Percentiles rank a stretch among this genome's conserved stretches.
Evolutionary conservation across 768 basidiomycete genomes (phyloP).

Genomic region (Antrodiella citrinella): DNA sequence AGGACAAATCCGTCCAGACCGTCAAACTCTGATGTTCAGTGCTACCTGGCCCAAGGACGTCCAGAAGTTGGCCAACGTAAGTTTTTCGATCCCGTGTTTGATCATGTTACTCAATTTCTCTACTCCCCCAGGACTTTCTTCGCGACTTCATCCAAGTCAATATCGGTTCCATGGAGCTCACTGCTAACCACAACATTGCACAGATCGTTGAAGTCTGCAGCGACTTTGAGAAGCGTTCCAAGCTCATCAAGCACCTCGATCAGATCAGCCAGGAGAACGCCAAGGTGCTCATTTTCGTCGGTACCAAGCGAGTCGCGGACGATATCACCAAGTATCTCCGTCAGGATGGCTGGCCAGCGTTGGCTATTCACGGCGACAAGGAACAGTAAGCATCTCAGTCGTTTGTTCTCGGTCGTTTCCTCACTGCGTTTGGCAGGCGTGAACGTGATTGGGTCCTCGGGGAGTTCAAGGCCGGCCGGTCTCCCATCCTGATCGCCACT

Average conservation of each 20-base stretch:
- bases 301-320: constrained; percentile 95
- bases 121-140: constrained; percentile 75
- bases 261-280: constrained; percentile 95
- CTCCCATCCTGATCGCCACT: constrained; percentile 96
- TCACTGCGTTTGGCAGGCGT: constrained; percentile 40
- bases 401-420: background rate
- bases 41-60: constrained; percentile 99
- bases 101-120: constrained; percentile 2
- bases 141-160: constrained; percentile 97
- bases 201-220: constrained; percentile 96
- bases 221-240: constrained; percentile 94
- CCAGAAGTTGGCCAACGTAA: constrained; percentile 87
- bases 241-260: constrained; percentile 94
- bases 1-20: constrained; percentile 92
- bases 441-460: constrained; percentile 99
- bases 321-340: constrained; percentile 97
- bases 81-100: constrained; percentile 8
- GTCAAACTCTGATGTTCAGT: constrained; percentile 98
- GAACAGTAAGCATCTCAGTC: constrained; percentile 66
- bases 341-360: constrained; percentile 98
- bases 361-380: constrained; percentile 99
- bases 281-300: constrained; percentile 98
- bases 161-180: constrained; percentile 97
- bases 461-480: constrained; percentile 97
- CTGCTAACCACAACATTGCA: constrained; percentile 95